Percentiles rank a stretch among this genome's conserved stretches.
Evolutionary conservation across 805 yeast genomes (phyloP).

Genomic region (Saccharomyces paradoxus): DNA sequence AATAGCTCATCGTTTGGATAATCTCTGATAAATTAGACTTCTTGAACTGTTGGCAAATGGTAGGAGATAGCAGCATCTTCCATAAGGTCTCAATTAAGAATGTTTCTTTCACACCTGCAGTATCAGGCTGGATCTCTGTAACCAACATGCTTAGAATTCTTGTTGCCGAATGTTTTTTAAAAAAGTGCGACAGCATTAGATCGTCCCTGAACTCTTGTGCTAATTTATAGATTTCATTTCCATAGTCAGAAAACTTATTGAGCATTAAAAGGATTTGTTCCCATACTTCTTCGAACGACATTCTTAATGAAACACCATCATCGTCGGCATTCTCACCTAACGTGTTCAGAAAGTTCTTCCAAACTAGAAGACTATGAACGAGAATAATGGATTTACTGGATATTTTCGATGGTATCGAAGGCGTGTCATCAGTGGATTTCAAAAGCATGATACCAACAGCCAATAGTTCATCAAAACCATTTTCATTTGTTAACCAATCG

Average conservation of each 20-base stretch:
- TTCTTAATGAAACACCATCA: slow-evolving; percentile 5
- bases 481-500: slow-evolving; percentile 18
- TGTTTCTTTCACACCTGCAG: slow-evolving; percentile 8
- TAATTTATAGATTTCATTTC: slow-evolving; percentile 19
- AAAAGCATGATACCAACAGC: slow-evolving; percentile 15
- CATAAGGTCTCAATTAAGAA: slow-evolving; percentile 16
- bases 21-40: slow-evolving; percentile 18
- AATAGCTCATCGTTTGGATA: slow-evolving; percentile 16
- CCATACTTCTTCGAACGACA: slow-evolving; percentile 15
- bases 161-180: slow-evolving; percentile 12
- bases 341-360: slow-evolving; percentile 3
- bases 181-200: slow-evolving; percentile 9
- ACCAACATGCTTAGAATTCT: slow-evolving; percentile 13
- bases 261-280: slow-evolving; percentile 11
- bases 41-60: slow-evolving; percentile 2
- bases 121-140: slow-evolving; percentile 5
- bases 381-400: slow-evolving; percentile 22
- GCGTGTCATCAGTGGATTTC: slow-evolving; percentile 20
- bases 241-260: slow-evolving; percentile 16
- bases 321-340: background rate
- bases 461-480: slow-evolving; percentile 18
- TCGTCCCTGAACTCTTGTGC: slow-evolving; percentile 21
- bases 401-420: slow-evolving; percentile 21
- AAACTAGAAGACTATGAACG: slow-evolving; percentile 14
- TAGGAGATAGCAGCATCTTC: slow-evolving; percentile 4